Conservation (phyloP, 768 basidiomycete species). For the Termitomyces heimii region DNA sequence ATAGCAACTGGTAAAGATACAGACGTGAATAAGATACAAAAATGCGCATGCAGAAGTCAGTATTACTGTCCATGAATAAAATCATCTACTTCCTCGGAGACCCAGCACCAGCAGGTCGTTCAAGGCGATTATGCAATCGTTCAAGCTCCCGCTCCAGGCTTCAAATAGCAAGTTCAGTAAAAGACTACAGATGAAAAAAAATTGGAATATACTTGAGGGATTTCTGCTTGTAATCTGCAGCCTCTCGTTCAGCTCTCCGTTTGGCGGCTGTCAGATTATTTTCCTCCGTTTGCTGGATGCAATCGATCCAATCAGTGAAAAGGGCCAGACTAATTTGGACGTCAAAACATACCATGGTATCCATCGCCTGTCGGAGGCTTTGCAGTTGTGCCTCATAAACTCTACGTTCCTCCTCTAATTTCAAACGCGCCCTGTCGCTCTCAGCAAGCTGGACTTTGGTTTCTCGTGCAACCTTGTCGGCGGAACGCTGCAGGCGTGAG, state of each 20-base stretch:
- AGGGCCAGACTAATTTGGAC: neutral
- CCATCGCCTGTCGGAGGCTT: slow-evolving; percentile 52
- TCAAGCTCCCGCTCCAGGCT: slow-evolving; percentile 69
- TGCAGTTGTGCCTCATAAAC: slow-evolving; percentile 53
- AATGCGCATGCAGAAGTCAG: slow-evolving; percentile 3
- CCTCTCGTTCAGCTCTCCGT: slow-evolving; percentile 73
- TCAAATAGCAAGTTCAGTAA: neutral
- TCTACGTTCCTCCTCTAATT: slow-evolving; percentile 63
- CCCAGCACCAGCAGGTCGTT: slow-evolving; percentile 42
- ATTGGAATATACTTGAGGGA: slow-evolving; percentile 48
- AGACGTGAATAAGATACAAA: slow-evolving; percentile 16
- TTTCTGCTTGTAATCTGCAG: slow-evolving; percentile 66
- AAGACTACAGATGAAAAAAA: neutral
- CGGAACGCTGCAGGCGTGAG: slow-evolving; percentile 34
- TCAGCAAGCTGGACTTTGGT: slow-evolving; percentile 51
- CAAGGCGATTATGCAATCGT: slow-evolving; percentile 57
- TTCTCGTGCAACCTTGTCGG: slow-evolving; percentile 38
- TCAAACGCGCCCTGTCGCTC: slow-evolving; percentile 52
- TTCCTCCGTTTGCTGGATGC: slow-evolving; percentile 60
- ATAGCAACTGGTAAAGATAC: slow-evolving; percentile 13
- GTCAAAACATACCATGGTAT: slow-evolving; percentile 46
- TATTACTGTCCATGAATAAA: slow-evolving; percentile 7
- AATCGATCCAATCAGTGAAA: neutral
- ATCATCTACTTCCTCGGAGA: slow-evolving; percentile 25
- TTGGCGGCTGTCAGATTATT: slow-evolving; percentile 63